Evolutionary conservation across 163 green algal genomes (phyloP).

Genomic region (Chlorella variabilis): DNA sequence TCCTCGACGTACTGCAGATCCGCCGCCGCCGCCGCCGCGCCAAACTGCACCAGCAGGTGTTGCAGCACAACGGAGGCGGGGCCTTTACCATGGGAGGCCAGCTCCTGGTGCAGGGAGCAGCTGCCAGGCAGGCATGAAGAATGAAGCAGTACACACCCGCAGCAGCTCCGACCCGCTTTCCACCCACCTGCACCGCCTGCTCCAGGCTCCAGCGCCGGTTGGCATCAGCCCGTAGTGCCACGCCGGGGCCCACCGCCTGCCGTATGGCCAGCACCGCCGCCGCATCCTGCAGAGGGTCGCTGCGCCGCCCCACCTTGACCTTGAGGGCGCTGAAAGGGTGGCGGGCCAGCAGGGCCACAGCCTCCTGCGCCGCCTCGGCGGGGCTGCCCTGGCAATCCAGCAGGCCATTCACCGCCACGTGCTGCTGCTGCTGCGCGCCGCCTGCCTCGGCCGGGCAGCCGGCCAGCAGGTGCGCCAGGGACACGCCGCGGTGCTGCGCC

Average conservation of each 20-base stretch:
- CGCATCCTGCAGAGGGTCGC: slow-evolving; percentile 70
- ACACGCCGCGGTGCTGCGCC: slow-evolving; percentile 39
- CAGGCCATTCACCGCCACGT: slow-evolving; percentile 58
- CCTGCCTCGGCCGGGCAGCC: neutral
- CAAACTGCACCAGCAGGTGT: slow-evolving; percentile 48
- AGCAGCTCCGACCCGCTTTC: neutral
- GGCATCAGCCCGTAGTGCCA: slow-evolving; percentile 86
- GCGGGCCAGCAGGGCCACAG: slow-evolving; percentile 51
- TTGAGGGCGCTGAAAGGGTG: slow-evolving; percentile 80
- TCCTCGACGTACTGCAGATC: slow-evolving; percentile 92
- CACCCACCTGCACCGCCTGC: slow-evolving; percentile 61
- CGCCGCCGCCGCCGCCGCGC: slow-evolving; percentile 16
- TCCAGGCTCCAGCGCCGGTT: slow-evolving; percentile 88
- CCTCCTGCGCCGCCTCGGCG: slow-evolving; percentile 42
- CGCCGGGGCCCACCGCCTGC: slow-evolving; percentile 62
- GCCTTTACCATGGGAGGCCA: too few relatives aligned
- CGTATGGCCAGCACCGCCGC: slow-evolving; percentile 71
- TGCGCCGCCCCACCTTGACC: slow-evolving; percentile 79
- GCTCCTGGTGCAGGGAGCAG: neutral
- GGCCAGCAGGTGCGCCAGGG: slow-evolving; percentile 43
- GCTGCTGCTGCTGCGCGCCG: neutral
- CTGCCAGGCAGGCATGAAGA: neutral
- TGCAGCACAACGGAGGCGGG: too few relatives aligned
- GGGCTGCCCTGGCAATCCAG: slow-evolving; percentile 47
- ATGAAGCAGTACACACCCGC: neutral